These are phyloP conservation scores for Quercus cerris DNA, from an alignment of 306 rosid genomes.

Conservation along the genomic window DNA sequence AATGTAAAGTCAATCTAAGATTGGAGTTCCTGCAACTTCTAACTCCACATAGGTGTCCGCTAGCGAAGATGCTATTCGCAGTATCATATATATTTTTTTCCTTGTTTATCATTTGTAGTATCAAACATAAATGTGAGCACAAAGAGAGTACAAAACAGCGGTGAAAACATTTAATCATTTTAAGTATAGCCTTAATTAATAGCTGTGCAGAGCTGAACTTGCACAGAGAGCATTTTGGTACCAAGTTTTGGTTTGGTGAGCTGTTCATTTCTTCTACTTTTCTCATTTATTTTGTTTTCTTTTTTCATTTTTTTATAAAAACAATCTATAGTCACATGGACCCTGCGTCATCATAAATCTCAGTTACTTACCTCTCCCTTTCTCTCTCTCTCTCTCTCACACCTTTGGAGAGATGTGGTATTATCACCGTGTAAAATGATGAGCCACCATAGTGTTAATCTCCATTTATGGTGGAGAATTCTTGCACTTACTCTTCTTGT, in stretches of 20 bases:
- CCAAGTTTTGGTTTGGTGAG: conserved; percentile 35
- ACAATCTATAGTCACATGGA: conserved; percentile 42
- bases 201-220: conserved; percentile 15
- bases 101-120: not conserved
- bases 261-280: conserved; percentile 29
- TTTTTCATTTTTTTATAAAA: too few species aligned
- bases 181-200: conserved; percentile 26
- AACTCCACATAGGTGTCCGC: conserved; percentile 46
- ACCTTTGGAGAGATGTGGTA: conserved; percentile 35
- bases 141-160: not conserved
- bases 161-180: conserved; percentile 33
- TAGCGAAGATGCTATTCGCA: conserved; percentile 53
- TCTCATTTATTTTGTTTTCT: not conserved
- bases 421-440: conserved; percentile 36
- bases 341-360: conserved; percentile 42
- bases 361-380: conserved; percentile 6
- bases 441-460: conserved; percentile 25
- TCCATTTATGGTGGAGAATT: conserved; percentile 31
- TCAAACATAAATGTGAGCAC: conserved; percentile 7
- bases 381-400: not conserved
- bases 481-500: conserved; percentile 12
- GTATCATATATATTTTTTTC: not conserved
- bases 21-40: conserved; percentile 18
- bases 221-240: conserved; percentile 35
- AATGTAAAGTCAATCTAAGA: conserved; percentile 39